A percentile compares a stretch with the other conserved stretches of the same genome.
Evolutionary conservation across 2,329 filamentous ascomycete genomes (phyloP).

Genomic region (Aspergillus texensis): DNA sequence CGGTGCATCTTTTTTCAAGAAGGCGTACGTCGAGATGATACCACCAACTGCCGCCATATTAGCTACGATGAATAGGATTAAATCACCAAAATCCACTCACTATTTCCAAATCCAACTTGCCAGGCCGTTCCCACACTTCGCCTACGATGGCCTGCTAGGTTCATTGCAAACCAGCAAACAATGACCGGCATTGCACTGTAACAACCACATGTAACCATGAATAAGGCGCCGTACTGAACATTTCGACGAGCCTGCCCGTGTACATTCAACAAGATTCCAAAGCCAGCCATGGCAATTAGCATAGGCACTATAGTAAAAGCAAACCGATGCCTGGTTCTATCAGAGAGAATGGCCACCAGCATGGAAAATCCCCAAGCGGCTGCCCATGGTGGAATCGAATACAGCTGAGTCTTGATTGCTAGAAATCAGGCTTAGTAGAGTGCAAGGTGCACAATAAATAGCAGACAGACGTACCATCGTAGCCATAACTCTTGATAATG

Average conservation of each 20-base stretch:
- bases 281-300: constrained; percentile 70
- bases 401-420: constrained; percentile 55
- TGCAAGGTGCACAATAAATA: no score
- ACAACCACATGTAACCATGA: constrained; percentile 76
- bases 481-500: constrained; percentile 70
- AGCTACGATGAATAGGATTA: constrained; percentile 4
- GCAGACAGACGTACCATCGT: constrained; percentile 44
- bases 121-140: constrained; percentile 72
- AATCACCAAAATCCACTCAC: constrained; percentile 23
- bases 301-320: constrained; percentile 71
- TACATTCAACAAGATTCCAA: constrained; percentile 72
- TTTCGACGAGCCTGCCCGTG: constrained; percentile 61
- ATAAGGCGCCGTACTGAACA: constrained; percentile 77
- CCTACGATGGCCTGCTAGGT: constrained; percentile 71
- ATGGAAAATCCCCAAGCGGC: constrained; percentile 80
- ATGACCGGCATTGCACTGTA: constrained; percentile 91
- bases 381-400: constrained; percentile 62
- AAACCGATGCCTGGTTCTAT: constrained; percentile 73
- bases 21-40: constrained; percentile 74
- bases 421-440: constrained; percentile 10
- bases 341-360: constrained; percentile 71
- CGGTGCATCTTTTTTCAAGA: constrained; percentile 68
- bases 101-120: constrained; percentile 77
- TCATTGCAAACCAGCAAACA: constrained; percentile 83
- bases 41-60: constrained; percentile 60